Evolutionary conservation across 2,329 filamentous ascomycete species (phyloP).

Genomic region (Geosmithia flava): DNA sequence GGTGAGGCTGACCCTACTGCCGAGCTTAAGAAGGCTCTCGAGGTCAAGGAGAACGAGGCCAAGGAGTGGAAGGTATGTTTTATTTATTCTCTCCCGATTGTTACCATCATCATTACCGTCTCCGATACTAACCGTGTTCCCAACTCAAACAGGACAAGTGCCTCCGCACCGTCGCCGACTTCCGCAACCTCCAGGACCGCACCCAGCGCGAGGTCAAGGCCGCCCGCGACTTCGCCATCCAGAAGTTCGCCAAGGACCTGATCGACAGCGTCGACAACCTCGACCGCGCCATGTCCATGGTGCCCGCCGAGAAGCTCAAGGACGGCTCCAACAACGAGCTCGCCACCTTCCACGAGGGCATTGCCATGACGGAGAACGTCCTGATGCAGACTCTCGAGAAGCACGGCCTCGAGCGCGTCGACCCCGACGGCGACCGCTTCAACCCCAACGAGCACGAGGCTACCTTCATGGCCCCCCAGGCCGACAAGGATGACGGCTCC

Average conservation of each 20-base stretch:
- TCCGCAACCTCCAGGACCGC: slow-evolving; percentile 94
- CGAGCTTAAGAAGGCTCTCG: slow-evolving; percentile 37
- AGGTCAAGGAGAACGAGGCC: slow-evolving; percentile 38
- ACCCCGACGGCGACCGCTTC: slow-evolving; percentile 77
- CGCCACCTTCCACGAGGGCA: slow-evolving; percentile 67
- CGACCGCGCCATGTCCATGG: slow-evolving; percentile 76
- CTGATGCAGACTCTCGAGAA: slow-evolving; percentile 82
- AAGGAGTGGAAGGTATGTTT: slow-evolving; percentile 71
- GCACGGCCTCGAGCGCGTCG: slow-evolving; percentile 84
- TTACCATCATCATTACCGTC: neutral
- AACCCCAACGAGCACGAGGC: slow-evolving; percentile 96
- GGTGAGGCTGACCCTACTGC: slow-evolving; percentile 22
- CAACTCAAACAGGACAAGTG: slow-evolving; percentile 66
- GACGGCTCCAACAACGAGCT: slow-evolving; percentile 52
- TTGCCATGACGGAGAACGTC: slow-evolving; percentile 91
- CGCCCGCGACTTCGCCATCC: slow-evolving; percentile 86
- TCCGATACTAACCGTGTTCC: too few relatives aligned
- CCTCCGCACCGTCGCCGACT: slow-evolving; percentile 87
- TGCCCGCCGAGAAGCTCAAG: slow-evolving; percentile 63
- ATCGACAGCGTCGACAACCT: slow-evolving; percentile 95
- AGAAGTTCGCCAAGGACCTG: slow-evolving; percentile 89
- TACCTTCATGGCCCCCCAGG: slow-evolving; percentile 82
- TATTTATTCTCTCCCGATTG: slow-evolving; percentile 8
- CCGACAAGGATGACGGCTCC: slow-evolving; percentile 77
- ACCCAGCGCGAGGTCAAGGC: slow-evolving; percentile 80